Base-by-base conservation (phyloP, 2,329 filamentous ascomycete genomes). In the Pseudogymnoascus sp. region DNA sequence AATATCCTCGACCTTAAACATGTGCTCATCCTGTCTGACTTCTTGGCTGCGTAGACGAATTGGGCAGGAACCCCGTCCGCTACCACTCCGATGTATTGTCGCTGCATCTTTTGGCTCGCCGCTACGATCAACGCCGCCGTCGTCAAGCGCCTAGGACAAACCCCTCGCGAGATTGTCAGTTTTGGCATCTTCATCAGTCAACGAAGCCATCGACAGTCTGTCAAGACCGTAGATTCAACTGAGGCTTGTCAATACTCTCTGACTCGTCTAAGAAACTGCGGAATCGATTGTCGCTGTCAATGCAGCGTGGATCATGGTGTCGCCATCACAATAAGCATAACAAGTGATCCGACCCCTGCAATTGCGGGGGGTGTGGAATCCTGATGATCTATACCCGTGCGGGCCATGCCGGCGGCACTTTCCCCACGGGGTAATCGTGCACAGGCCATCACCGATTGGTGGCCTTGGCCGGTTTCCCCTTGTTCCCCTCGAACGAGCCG, bases 321-420 rank as follows among this genome's bases (percentile, higher is more conserved):
- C 47, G n/a, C 47, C 47, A 56, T 19, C n/a, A 56, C 47, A 56
- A 56, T 56, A 56, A 56, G 47, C 47, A 56, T 56, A 56, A 56
- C 29, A 56, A 19, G 26, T 19, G n/a, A 33, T 56, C 47, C 2
- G 3, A 56, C n/a, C 47, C 47, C 47, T 56, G 47, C 7, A 33
- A 56, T 56, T 56, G 47, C 26, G 31, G 31, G 31, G 31, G 47
- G 26, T 14, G 14, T n/a, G 10, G 26, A 56, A 19, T 33, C 8
- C 2, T 19, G 47, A 7, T 56, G 47, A 56, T 33, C 47, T 33
- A 56, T 56, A 33, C 47, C 47, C 47, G 47, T 56, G 47, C 47
- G 47, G 47, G 47, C 47, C 47, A 56, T 56, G 47, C 47, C n/a
- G n/a, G n/a, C n/a, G 47, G 29, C n/a, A 31, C n/a, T 56, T 56